Percentiles rank a stretch among this genome's conserved stretches.
phyloP scores from a whole-genome alignment of 257 asterid species.

The Lavandula angustifolia region DNA sequence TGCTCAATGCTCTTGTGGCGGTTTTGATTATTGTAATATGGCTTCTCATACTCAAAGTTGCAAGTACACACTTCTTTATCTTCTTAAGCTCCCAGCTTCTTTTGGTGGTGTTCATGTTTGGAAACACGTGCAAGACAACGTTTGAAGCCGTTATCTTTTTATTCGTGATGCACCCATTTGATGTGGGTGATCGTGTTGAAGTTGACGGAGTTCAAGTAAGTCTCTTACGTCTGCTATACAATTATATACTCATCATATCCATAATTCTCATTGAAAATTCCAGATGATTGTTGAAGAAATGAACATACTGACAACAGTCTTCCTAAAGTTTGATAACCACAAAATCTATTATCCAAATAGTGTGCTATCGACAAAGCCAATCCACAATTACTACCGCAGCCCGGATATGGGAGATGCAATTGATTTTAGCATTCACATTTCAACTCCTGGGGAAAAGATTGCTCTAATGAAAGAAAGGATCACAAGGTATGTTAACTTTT shows the following conservation, averaged over 20 bases:
- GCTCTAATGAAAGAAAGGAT: slow-evolving; percentile 69
- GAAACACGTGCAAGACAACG: slow-evolving; percentile 89
- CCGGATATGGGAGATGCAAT: slow-evolving; percentile 92
- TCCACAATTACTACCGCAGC: slow-evolving; percentile 81
- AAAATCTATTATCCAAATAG: slow-evolving; percentile 81
- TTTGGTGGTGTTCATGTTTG: slow-evolving; percentile 84
- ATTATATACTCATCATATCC: neutral
- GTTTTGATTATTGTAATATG: slow-evolving; percentile 54
- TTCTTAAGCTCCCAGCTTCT: slow-evolving; percentile 88
- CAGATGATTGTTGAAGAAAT: slow-evolving; percentile 98
- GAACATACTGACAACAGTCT: slow-evolving; percentile 79
- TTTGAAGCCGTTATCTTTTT: slow-evolving; percentile 90
- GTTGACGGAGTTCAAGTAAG: slow-evolving; percentile 83
- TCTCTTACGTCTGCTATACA: neutral
- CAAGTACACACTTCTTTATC: slow-evolving; percentile 73
- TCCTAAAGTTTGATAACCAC: slow-evolving; percentile 72
- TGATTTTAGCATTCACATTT: slow-evolving; percentile 70
- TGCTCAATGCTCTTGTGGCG: slow-evolving; percentile 67
- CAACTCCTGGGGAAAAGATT: slow-evolving; percentile 78
- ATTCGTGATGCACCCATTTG: slow-evolving; percentile 95
- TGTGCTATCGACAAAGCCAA: slow-evolving; percentile 70
- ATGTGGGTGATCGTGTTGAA: slow-evolving; percentile 94
- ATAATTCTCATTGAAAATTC: slow-evolving; percentile 5
- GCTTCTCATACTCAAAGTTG: slow-evolving; percentile 83
- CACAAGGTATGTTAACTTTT: slow-evolving; percentile 73